Evolutionary conservation across 139 green algal genomes (phyloP), one percentile per base, ranked within the genome.

Genomic region (Coelastrella sp.): DNA sequence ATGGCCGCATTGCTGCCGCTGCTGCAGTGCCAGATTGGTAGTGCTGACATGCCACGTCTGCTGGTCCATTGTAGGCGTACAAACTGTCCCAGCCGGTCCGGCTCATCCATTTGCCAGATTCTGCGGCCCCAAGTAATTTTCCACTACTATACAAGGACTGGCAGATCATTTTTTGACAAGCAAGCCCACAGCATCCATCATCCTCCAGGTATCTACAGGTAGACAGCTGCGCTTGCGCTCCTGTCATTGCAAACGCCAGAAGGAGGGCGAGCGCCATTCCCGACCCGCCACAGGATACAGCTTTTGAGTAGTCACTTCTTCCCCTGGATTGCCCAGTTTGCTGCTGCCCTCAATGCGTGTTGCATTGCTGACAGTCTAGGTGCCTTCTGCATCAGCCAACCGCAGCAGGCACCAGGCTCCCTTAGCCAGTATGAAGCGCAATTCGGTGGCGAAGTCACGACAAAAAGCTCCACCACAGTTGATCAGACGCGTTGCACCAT

Each of bases 161-260:
- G 24, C 82, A 87, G 7, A 68, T 63, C 7, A 7, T 10, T 25
- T 12, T 25, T 19, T 76, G 35, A 14, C 82, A 87, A 9, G 82
- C 12, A 60, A 35, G n/a, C 4, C 24, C 61, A 15, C 82, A 87
- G 61, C 82, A 87, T 25, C 82, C 82, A 25, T 87, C n/a, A 10
- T 58, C 22, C 6, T 74, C 60, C 22, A 87, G 82, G 20, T 61
- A 10, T 15, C n/a, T 20, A 27, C 82, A 87, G 24, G 56, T 61
- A 8, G 80, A 15, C 56, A 58, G 80, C n/a, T 15, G n/a, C 19
- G 58, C 80, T 27, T 24, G 60, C 61, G 82, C 60, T 60, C n/a
- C 24, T 63, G 60, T 20, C 82, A 76, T 10, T 22, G 57, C 27
- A 59, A 76, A 25, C 60, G 56, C 22, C 82, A 76, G 60, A 24